phyloP scores from a whole-genome alignment of 1,284 basidiomycete genomes.

The Austroboletus novae-zelandiae region DNA sequence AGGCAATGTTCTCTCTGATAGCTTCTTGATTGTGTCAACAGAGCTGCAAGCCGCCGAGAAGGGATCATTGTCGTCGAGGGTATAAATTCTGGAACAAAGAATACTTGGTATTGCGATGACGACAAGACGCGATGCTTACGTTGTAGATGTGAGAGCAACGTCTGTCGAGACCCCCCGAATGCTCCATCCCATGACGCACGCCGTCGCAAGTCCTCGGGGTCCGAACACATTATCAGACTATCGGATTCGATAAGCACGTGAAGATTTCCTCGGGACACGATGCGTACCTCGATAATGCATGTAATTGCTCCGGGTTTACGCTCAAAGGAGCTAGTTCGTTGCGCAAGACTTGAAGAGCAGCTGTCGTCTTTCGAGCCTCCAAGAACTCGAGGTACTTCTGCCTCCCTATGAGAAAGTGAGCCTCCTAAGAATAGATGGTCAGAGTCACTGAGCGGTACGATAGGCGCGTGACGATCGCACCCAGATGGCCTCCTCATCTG shows the following conservation, averaged over 20 bases:
- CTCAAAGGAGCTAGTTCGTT: conserved; percentile 83
- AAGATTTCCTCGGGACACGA: background rate
- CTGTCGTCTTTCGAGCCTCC: conserved; percentile 78
- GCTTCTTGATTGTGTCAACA: conserved; percentile 84
- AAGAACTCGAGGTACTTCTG: conserved; percentile 98
- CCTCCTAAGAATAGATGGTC: conserved; percentile 51
- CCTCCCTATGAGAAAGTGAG: conserved; percentile 84
- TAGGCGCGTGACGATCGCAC: conserved; percentile 39
- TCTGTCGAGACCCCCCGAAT: conserved; percentile 71
- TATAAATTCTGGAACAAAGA: conserved; percentile 64
- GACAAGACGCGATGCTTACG: conserved; percentile 46
- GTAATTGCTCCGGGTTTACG: conserved; percentile 75
- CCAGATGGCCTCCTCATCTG: conserved; percentile 63
- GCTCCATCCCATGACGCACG: conserved; percentile 91
- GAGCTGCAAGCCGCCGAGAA: conserved; percentile 78
- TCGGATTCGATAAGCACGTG: conserved; percentile 12
- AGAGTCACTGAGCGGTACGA: conserved; percentile 12
- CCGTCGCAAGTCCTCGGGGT: conserved; percentile 78
- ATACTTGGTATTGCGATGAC: background rate
- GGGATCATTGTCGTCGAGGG: conserved; percentile 93
- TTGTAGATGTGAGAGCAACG: conserved; percentile 80
- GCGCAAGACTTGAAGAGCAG: conserved; percentile 83
- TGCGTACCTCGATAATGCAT: conserved; percentile 79
- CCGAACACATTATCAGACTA: conserved; percentile 88
- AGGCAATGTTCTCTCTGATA: conserved; percentile 78